These are phyloP conservation scores for Carallia pectinifolia DNA, from an alignment of 345 rosid species.

Conservation along the genomic window DNA sequence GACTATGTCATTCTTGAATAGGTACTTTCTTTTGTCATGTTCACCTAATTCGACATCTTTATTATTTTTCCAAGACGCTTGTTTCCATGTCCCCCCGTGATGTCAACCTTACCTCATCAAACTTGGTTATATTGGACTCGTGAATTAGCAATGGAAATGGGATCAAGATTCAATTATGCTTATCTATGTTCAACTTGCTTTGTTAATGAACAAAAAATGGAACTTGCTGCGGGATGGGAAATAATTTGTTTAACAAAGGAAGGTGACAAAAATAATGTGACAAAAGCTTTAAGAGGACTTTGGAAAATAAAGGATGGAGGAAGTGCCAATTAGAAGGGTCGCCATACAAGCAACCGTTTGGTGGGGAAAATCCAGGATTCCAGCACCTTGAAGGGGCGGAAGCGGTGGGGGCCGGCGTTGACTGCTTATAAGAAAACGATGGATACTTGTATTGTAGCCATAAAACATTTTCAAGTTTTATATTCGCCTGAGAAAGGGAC, in stretches of 20 bases:
- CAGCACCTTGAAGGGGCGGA: conserved; percentile 10
- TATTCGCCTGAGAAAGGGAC: background rate
- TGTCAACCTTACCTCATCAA: conserved; percentile 6
- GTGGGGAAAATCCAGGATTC: conserved; percentile 13
- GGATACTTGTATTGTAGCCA: conserved; percentile 12
- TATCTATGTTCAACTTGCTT: too few relatives aligned
- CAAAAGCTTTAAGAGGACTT: too few relatives aligned
- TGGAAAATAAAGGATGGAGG: too few relatives aligned
- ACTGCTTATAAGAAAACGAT: conserved; percentile 28
- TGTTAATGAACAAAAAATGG: too few relatives aligned
- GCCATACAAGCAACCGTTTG: too few relatives aligned
- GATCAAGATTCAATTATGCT: too few relatives aligned
- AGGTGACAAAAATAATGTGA: too few relatives aligned
- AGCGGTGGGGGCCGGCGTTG: conserved; percentile 22
- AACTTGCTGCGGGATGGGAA: too few relatives aligned
- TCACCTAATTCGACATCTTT: conserved; percentile 18
- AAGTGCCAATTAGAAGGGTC: too few relatives aligned
- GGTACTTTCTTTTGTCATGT: conserved; percentile 1
- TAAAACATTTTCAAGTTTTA: background rate
- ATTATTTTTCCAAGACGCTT: background rate
- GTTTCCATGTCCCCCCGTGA: conserved; percentile 24
- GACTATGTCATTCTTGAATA: conserved; percentile 32
- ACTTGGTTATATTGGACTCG: background rate
- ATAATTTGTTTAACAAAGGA: too few relatives aligned
- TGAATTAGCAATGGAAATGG: background rate